These are phyloP conservation scores for Cercospora sp. DNA, from an alignment of 2,329 filamentous ascomycete species.

Conservation along the genomic window DNA sequence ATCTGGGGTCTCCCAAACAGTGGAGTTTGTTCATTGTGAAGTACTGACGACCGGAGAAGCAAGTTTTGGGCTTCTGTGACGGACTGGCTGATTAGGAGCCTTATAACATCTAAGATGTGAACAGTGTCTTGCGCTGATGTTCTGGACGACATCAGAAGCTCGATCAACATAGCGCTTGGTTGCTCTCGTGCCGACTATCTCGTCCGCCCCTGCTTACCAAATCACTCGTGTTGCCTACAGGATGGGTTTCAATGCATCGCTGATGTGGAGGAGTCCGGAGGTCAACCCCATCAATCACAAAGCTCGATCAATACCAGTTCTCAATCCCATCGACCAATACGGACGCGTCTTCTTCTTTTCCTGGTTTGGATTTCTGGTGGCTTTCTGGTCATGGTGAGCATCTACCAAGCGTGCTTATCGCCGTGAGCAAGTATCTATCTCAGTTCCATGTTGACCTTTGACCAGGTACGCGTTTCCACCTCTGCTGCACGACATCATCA, in stretches of 20 bases:
- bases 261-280: constrained; percentile 60
- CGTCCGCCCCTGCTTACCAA: neutral
- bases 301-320: constrained; percentile 73
- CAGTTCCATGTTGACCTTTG: constrained; percentile 10
- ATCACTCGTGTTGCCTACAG: neutral
- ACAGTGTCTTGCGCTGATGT: neutral
- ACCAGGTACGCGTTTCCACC: constrained; percentile 86
- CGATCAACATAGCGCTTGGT: neutral
- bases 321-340: constrained; percentile 78
- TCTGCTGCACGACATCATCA: constrained; percentile 75
- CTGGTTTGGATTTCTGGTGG: constrained; percentile 82
- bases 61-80: neutral
- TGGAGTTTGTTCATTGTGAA: constrained; percentile 15
- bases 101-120: neutral
- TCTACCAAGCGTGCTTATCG: neutral
- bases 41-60: constrained; percentile 27
- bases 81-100: neutral
- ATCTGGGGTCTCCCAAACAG: constrained; percentile 20
- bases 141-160: neutral
- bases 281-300: constrained; percentile 84
- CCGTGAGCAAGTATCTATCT: neutral
- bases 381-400: constrained; percentile 75
- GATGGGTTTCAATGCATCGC: constrained; percentile 27
- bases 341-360: constrained; percentile 89
- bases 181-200: neutral